These are phyloP conservation scores for Poterioochromonas sp. DNA, from an alignment of 352 stramenopile genomes.

Conservation along the genomic window DNA sequence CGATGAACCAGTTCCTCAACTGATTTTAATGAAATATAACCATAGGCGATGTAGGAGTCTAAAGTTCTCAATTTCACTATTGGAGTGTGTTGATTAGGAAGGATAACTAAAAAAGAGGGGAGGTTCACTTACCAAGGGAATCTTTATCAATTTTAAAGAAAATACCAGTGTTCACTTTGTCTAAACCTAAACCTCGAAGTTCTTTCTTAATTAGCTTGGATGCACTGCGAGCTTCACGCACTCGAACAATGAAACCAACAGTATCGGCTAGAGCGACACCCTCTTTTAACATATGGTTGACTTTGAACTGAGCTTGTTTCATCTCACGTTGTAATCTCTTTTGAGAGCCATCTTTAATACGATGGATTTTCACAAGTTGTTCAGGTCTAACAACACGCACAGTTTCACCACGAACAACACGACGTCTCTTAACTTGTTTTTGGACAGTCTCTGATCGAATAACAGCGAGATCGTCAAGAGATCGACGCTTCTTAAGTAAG, in stretches of 20 bases:
- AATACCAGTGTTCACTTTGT: constrained; percentile 7
- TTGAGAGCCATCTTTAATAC: constrained; percentile 4
- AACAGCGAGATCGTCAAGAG: constrained; percentile 23
- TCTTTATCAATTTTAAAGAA: constrained; percentile 23
- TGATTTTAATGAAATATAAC: constrained; percentile 11
- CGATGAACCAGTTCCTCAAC: constrained; percentile 29
- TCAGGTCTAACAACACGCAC: constrained; percentile 25
- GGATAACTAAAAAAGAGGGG: not conserved
- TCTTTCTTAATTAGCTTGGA: constrained; percentile 4
- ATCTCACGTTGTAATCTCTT: constrained; percentile 5
- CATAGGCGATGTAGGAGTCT: constrained; percentile 23
- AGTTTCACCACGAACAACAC: constrained; percentile 31
- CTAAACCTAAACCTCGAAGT: constrained; percentile 17
- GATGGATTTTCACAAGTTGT: not conserved
- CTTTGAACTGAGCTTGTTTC: not conserved
- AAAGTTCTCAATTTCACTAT: constrained; percentile 22
- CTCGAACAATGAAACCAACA: constrained; percentile 27
- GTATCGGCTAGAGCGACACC: not conserved
- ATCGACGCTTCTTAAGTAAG: constrained; percentile 20
- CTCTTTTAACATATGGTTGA: not conserved
- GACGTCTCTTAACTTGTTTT: constrained; percentile 26
- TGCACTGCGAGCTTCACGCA: constrained; percentile 5
- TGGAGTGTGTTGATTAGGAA: not conserved
- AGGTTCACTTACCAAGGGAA: not conserved
- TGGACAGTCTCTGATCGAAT: not conserved